Evolutionary conservation across 441 rosid species (phyloP), one percentile per base, ranked within the genome.

Genomic region (Bruguiera hainesii): DNA sequence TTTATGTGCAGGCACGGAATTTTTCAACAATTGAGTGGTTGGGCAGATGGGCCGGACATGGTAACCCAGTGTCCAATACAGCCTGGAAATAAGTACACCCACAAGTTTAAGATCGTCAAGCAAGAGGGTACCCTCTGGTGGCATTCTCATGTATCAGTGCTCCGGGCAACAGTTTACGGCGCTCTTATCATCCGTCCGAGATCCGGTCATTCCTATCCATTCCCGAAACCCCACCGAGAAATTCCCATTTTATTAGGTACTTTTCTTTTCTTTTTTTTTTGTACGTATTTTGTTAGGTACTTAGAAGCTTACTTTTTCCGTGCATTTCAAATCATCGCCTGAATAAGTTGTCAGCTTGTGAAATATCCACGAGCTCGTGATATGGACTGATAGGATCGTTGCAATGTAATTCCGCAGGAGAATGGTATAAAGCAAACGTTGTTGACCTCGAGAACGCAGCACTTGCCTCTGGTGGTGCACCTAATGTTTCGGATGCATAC

Each of bases 71-170:
- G 98, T 62, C 98, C 98, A 4, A 88, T 91, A 51, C 74, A 33
- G 13, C 96, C 96, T 0, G 91, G 89, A 13, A 63, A 56, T 15
- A 84, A 75, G n/a, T 94, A 84, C 64, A 84, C 89, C 0, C 89
- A 94, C 77, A 82, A 64, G 67, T 94, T 88, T 67, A 83, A 64
- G 25, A 65, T 91, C 76, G 72, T 73, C 23, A 51, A 70, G 7
- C 98, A 91, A 63, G 98, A 91, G 63, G 98, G 98, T n/a, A 88
- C 97, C 20, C 84, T 91, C 2, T 91, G 98, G 98, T 93, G 97
- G 97, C 98, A 94, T 31, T 96, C 98, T 59, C 98, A 94, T 25
- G 56, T 78, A 11, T 55, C 30, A 3, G 30, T 23, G 79, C 81
- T 87, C 42, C 95, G 90, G 0, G 80, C 92, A 62, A 86, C 90